These are phyloP conservation scores for Babjeviella inositovora DNA, from an alignment of 805 yeast genomes.

Conservation along the genomic window DNA sequence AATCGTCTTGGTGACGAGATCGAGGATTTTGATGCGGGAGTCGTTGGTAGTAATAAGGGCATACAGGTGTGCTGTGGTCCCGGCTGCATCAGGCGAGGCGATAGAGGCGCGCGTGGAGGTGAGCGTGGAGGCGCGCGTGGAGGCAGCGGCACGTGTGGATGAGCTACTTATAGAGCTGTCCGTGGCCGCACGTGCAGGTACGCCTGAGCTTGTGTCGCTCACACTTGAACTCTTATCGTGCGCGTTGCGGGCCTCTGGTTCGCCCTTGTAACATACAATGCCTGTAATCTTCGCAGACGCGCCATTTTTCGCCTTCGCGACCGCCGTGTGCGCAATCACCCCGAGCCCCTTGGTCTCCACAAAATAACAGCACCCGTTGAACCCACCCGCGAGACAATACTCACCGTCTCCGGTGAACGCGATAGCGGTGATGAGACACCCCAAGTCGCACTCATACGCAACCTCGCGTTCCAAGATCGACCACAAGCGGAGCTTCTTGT, in stretches of 20 bases:
- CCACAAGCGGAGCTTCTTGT: conserved; percentile 67
- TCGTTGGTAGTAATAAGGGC: conserved; percentile 67
- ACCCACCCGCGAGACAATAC: conserved; percentile 56
- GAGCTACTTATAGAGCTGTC: conserved; percentile 16
- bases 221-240: conserved; percentile 34
- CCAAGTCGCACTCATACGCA: conserved; percentile 41
- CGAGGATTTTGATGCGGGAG: conserved; percentile 57
- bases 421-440: conserved; percentile 60
- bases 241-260: conserved; percentile 6
- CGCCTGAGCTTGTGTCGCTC: too few relatives aligned
- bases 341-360: conserved; percentile 52
- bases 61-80: conserved; percentile 2
- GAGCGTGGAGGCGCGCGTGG: conserved; percentile 21
- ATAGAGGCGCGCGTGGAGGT: conserved; percentile 2
- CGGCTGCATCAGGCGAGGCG: conserved; percentile 2
- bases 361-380: conserved; percentile 50
- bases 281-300: conserved; percentile 6
- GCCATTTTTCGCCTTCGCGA: conserved; percentile 6
- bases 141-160: too few relatives aligned
- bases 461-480: conserved; percentile 62
- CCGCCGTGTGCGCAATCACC: conserved; percentile 13
- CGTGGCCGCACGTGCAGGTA: too few relatives aligned
- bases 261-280: conserved; percentile 29
- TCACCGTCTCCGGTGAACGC: conserved; percentile 55
- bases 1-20: conserved; percentile 32